Evolutionary conservation across 2,329 filamentous ascomycete genomes (phyloP), one percentile per base, ranked within the genome.

Genomic region (Fusarium nisikadoi): DNA sequence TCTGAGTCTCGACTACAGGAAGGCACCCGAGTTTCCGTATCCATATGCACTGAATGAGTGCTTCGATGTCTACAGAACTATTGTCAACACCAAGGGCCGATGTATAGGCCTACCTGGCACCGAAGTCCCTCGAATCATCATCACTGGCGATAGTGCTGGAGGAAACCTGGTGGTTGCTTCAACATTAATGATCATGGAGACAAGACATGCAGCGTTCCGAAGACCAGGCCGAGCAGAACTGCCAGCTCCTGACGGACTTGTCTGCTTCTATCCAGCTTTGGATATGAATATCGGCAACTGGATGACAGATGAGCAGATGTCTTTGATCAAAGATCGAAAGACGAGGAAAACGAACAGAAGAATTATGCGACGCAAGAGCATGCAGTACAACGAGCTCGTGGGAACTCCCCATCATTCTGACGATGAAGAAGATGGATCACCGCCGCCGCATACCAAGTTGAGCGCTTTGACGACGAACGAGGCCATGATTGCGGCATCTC

Each of bases 221-320:
- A 76, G 81, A 42, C 68, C 76, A 17, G 67, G 73, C 3, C 65
- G 90, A 70, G 83, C 83, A 25, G 84, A 90, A 5, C 85, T 97
- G 10, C 92, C 94, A 1, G 80, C 88, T 0, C 96, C 96, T 0
- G 92, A 93, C 57, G 95, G 94, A 0, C 82, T 98, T 12, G 87
- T 98, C 1, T 86, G 97, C 53, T 91, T 97, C 65, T 99, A 99
- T 77, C 96, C 96, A 2, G 91, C 92, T 0, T 84, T 99, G 65
- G 96, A 98, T 77, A 94, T 98, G 93, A 98, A 97, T 77, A 98
- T 98, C 73, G 94, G 94, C 41, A 98, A 95, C 81, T 99, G 96
- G 96, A 98, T 99, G 95, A 95, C 94, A 1, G 95, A 98, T 76
- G 95, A 98, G 80, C 95, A 99, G 80, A 97, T 98, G 94, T 90